These are phyloP conservation scores for Tilletia walkeri DNA, from an alignment of 1,284 basidiomycete genomes.

Conservation along the genomic window DNA sequence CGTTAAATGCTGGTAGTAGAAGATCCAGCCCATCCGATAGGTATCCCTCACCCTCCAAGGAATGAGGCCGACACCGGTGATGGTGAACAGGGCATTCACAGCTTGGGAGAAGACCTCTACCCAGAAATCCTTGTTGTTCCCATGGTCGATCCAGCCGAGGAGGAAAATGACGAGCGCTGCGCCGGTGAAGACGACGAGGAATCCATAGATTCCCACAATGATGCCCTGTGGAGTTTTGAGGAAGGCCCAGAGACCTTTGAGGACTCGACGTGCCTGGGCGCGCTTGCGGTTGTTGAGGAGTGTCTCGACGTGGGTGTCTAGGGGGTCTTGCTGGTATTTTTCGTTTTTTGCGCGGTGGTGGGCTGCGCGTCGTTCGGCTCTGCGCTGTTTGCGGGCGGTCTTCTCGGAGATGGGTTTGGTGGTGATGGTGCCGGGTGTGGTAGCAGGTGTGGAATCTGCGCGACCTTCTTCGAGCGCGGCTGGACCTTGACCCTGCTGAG, in stretches of 20 bases:
- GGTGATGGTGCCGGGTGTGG: background rate
- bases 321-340: constrained; percentile 15
- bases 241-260: constrained; percentile 77
- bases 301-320: constrained; percentile 33
- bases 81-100: constrained; percentile 74
- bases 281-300: constrained; percentile 25
- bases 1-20: constrained; percentile 60
- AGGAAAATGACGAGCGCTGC: constrained; percentile 35
- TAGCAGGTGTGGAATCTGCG: background rate
- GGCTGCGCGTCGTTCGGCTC: background rate
- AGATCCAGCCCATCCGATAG: constrained; percentile 70
- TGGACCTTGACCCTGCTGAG: background rate
- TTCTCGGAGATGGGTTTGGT: background rate
- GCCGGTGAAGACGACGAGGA: constrained; percentile 56
- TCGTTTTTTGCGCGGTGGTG: too few relatives aligned
- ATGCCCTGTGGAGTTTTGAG: constrained; percentile 72
- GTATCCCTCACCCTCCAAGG: constrained; percentile 75
- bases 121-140: constrained; percentile 58
- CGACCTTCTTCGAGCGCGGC: constrained; percentile 27
- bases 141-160: constrained; percentile 28
- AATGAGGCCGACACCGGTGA: constrained; percentile 65
- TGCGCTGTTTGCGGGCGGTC: background rate
- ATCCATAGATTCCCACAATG: constrained; percentile 75
- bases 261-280: constrained; percentile 60
- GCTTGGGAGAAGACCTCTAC: constrained; percentile 76